A percentile compares a stretch with the other conserved stretches of the same genome.
Conservation (phyloP, 2,329 filamentous ascomycete species). For the Talaromyces sp. region DNA sequence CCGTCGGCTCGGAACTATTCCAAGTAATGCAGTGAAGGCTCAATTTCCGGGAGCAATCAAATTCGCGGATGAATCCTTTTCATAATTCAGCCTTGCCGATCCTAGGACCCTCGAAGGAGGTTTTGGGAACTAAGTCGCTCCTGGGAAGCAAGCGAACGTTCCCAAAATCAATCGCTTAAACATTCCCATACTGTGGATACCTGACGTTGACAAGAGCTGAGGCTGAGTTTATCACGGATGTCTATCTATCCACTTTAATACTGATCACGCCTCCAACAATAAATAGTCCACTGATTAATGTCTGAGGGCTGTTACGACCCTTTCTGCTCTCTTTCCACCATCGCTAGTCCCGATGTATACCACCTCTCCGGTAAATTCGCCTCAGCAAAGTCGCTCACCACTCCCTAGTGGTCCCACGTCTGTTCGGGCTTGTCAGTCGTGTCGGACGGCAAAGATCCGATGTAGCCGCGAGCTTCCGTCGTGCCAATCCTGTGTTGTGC, state of each 20-base stretch:
- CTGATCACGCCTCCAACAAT: too few species aligned
- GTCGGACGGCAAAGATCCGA: not conserved
- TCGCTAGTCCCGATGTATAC: not conserved
- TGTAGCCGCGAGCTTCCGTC: not conserved
- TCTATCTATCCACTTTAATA: too few species aligned
- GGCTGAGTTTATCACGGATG: not conserved
- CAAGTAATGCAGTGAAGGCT: not conserved
- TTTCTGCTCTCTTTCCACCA: not conserved
- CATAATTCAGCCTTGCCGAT: not conserved
- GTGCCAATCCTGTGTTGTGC: not conserved
- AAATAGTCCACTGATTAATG: not conserved
- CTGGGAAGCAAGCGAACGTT: not conserved
- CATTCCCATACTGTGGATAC: not conserved
- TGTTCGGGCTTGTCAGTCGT: not conserved
- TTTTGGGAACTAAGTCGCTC: not conserved
- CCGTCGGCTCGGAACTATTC: not conserved
- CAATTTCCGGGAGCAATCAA: not conserved
- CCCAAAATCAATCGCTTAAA: not conserved
- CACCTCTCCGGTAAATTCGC: not conserved
- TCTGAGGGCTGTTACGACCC: not conserved
- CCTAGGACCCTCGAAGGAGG: not conserved
- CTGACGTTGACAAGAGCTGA: not conserved
- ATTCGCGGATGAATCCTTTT: not conserved
- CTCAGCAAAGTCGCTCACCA: not conserved
- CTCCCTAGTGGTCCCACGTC: not conserved